These are phyloP conservation scores for Umbelopsis sp. DNA, from an alignment of 371 early-diverging fungal genomes.

Conservation along the genomic window DNA sequence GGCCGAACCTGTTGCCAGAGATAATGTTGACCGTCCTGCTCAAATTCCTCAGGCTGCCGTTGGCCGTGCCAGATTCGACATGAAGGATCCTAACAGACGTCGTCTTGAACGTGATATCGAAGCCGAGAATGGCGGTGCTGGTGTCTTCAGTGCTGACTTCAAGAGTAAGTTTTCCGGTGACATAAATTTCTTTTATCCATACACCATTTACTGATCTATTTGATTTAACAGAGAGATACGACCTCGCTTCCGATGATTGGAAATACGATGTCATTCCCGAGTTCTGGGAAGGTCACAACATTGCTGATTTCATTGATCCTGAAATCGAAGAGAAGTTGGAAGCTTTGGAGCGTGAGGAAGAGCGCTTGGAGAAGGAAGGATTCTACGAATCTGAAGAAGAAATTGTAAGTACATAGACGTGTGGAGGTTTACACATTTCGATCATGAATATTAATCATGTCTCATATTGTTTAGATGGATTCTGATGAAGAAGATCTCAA, in stretches of 20 bases:
- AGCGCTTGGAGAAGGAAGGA: slow-evolving; percentile 90
- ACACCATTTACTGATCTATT: neutral
- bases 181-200: neutral
- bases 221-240: slow-evolving; percentile 64
- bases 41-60: slow-evolving; percentile 82
- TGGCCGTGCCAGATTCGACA: slow-evolving; percentile 74
- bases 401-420: slow-evolving; percentile 35
- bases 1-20: slow-evolving; percentile 86
- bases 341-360: slow-evolving; percentile 97
- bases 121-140: slow-evolving; percentile 90
- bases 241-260: slow-evolving; percentile 89
- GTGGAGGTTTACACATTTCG: neutral
- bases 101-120: slow-evolving; percentile 92
- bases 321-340: slow-evolving; percentile 97
- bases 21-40: slow-evolving; percentile 82
- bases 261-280: slow-evolving; percentile 99
- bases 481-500: slow-evolving; percentile 79
- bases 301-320: slow-evolving; percentile 99
- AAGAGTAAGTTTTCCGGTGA: slow-evolving; percentile 58
- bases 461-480: slow-evolving; percentile 35
- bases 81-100: slow-evolving; percentile 82
- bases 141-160: slow-evolving; percentile 93
- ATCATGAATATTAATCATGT: neutral
- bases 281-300: slow-evolving; percentile 99
- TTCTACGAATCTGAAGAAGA: slow-evolving; percentile 88